Base-by-base conservation (phyloP, 1,284 basidiomycete genomes). In the Cryptococcus sp. region DNA sequence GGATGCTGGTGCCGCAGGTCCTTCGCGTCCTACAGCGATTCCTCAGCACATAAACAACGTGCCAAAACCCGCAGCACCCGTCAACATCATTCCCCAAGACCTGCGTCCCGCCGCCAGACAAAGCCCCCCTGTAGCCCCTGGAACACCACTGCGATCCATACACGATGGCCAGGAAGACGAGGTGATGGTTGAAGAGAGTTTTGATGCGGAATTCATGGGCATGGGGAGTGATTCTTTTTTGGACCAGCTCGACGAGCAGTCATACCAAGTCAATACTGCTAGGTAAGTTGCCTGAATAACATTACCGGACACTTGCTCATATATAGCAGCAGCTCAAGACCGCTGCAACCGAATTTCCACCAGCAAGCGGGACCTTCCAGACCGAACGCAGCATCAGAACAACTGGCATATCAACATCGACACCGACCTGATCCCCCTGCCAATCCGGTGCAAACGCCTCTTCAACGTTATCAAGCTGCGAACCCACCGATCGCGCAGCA, bases 361-460 rank as follows among this genome's bases (percentile, higher is more conserved):
- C 45, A 46, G 19, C 51, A 53, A 46, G 56, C 56, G n/a, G 56
- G 56, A 37, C 51, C 51, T 19, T 58, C 56, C 5, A 45, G 48
- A 26, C 15, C 34, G 46, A 53, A 41, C 11, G 45, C 51, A 40
- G 34, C 34, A 19, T 39, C 44, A 3, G 52, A 49, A 46, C 57
- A 46, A 22, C 66, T 67, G 1, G 57, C 58, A 1, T 76, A 76
- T 54, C 68, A 70, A 39, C 73, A 76, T 57, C 72, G 74, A 8
- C 68, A 73, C 43, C 70, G 74, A 5, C 74, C 73, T 0, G 74
- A 73, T 48, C 41, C 57, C 8, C 62, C 65, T 40, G 16, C 29
- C 8, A 34, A 34, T 7, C 29, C 29, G 29, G 29, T 10, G 5
- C 29, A 34, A 10, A 34, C 13, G 29, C 29, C 29, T 34, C 29